Conservation (phyloP, 495 filamentous ascomycete species). For the Stereocaulon alpinum region DNA sequence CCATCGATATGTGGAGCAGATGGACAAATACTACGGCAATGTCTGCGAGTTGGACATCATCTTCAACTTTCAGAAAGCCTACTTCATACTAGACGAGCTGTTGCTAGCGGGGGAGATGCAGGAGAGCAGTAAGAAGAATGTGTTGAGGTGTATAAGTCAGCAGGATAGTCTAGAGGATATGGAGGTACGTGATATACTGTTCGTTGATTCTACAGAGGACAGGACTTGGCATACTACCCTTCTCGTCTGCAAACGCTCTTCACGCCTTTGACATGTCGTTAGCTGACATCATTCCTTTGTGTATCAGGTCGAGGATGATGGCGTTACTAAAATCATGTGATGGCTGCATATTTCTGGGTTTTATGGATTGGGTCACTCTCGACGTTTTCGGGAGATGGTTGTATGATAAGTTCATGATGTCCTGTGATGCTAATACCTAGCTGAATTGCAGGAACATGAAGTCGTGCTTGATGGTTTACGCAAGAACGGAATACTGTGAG, state of each 20-base stretch:
- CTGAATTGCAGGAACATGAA: constrained; percentile 22
- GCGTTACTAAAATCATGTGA: constrained; percentile 91
- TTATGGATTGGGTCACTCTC: constrained; percentile 22
- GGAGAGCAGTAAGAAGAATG: constrained; percentile 98
- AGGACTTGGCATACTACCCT: no score
- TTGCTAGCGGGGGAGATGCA: constrained; percentile 94
- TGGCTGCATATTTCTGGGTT: constrained; percentile 22
- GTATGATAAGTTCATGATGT: not conserved
- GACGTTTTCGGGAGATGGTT: constrained; percentile 11
- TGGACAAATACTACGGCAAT: constrained; percentile 99
- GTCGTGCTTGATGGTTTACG: constrained; percentile 20
- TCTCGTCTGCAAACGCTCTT: not conserved
- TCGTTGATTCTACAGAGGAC: not conserved
- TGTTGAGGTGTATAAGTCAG: constrained; percentile 85
- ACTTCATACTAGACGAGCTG: constrained; percentile 96
- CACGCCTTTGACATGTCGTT: not conserved
- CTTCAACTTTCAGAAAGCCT: constrained; percentile 99
- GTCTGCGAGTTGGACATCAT: constrained; percentile 99
- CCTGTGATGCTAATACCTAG: constrained; percentile 12
- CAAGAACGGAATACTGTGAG: constrained; percentile 22
- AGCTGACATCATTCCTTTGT: constrained; percentile 17
- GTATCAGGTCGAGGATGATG: constrained; percentile 85
- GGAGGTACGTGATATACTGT: constrained; percentile 60
- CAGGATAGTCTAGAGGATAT: constrained; percentile 94
- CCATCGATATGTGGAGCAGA: constrained; percentile 97